Conservation (phyloP, 306 rosid species). For the Malus domestica region ASM211411v1 NC_041802.1:5854501-5855000, state of each 20-base stretch:
- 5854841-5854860: not conserved
- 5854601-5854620: not conserved
- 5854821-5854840: not conserved
- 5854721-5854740: too few relatives aligned
- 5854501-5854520: too few relatives aligned
- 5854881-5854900: not conserved
- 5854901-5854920: not conserved
- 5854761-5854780: not conserved
- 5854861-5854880: not conserved
- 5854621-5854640: not conserved
- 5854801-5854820: not conserved
- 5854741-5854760: not conserved
- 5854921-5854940: not conserved
- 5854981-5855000: not conserved
- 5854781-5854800: not conserved
- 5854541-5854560: too few relatives aligned
- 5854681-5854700: not conserved
- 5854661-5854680: not conserved
- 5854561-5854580: fast-evolving
- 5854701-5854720: not conserved
- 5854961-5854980: not conserved
- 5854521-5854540: too few relatives aligned
- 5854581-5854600: not conserved
- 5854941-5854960: too few relatives aligned
- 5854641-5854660: not conserved